These are phyloP conservation scores for Phylloporus gajari DNA, from an alignment of 1,284 basidiomycete species.

Conservation along the genomic window DNA sequence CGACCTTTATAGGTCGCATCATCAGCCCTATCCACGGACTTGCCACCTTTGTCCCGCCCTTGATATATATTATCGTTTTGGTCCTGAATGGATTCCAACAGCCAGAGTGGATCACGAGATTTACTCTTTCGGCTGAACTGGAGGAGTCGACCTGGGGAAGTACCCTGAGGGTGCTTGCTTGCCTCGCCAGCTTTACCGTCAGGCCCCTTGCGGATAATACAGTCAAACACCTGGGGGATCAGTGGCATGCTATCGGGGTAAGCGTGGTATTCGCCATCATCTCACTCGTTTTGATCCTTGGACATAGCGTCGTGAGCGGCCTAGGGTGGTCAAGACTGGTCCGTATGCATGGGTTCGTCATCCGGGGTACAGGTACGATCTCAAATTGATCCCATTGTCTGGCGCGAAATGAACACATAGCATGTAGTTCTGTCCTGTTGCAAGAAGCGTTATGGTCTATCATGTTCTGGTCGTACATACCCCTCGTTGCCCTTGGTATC, in stretches of 20 bases:
- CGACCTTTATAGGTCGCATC: slow-evolving; percentile 31
- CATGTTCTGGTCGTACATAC: slow-evolving; percentile 47
- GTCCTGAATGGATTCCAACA: slow-evolving; percentile 34
- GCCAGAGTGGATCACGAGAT: slow-evolving; percentile 41
- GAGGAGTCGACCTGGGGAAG: slow-evolving; percentile 6
- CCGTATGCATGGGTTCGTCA: slow-evolving; percentile 47
- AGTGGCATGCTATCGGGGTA: slow-evolving; percentile 42
- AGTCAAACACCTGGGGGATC: slow-evolving; percentile 33
- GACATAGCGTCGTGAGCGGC: slow-evolving; percentile 43
- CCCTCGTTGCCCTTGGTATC: slow-evolving; percentile 36
- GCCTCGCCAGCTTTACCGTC: slow-evolving; percentile 15
- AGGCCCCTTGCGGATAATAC: background rate
- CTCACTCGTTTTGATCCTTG: background rate
- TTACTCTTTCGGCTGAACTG: slow-evolving; percentile 23
- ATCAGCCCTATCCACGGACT: slow-evolving; percentile 39
- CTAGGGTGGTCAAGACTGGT: slow-evolving; percentile 43
- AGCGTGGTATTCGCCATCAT: background rate
- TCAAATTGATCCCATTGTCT: background rate
- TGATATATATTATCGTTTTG: slow-evolving; percentile 33
- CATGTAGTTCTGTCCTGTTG: slow-evolving; percentile 38
- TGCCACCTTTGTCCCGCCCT: slow-evolving; percentile 24
- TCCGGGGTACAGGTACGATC: slow-evolving; percentile 36
- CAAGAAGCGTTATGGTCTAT: slow-evolving; percentile 33
- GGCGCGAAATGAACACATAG: background rate
- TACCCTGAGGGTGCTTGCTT: slow-evolving; percentile 28